These are phyloP conservation scores for Aegilops sharonensis DNA, from an alignment of 176 grass and related monocot genomes.

Conservation along the genomic window DNA sequence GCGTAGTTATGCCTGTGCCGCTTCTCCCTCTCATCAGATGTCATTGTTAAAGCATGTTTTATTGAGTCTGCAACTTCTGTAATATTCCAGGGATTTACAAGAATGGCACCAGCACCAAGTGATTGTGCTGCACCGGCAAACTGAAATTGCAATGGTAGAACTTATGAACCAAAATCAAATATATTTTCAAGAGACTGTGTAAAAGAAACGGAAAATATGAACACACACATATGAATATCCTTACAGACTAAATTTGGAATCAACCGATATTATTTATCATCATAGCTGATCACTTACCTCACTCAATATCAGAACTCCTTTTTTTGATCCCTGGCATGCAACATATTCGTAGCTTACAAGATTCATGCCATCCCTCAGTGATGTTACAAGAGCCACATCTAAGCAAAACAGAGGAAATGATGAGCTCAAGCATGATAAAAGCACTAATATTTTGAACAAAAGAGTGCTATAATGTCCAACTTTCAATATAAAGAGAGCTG, in stretches of 20 bases:
- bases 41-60: conserved; percentile 63
- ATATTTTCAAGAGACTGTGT: background rate
- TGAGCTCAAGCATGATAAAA: conserved; percentile 16
- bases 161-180: conserved; percentile 8
- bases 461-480: background rate
- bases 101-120: conserved; percentile 93
- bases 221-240: background rate
- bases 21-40: conserved; percentile 87
- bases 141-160: conserved; percentile 48
- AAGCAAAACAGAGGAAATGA: conserved; percentile 30
- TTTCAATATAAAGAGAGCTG: conserved; percentile 21
- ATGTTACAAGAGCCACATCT: conserved; percentile 99
- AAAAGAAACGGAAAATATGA: background rate
- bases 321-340: conserved; percentile 94
- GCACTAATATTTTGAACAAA: background rate
- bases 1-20: conserved; percentile 97
- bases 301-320: conserved; percentile 95
- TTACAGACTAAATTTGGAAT: background rate
- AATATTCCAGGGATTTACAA: conserved; percentile 99
- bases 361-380: conserved; percentile 98
- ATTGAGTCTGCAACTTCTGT: conserved; percentile 88
- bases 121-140: conserved; percentile 99
- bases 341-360: conserved; percentile 99
- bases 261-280: background rate
- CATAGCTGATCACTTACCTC: conserved; percentile 54